A percentile compares a stretch with the other conserved stretches of the same genome.
Conservation (phyloP, 345 rosid genomes). For the Noccaea bulbosa region DNA sequence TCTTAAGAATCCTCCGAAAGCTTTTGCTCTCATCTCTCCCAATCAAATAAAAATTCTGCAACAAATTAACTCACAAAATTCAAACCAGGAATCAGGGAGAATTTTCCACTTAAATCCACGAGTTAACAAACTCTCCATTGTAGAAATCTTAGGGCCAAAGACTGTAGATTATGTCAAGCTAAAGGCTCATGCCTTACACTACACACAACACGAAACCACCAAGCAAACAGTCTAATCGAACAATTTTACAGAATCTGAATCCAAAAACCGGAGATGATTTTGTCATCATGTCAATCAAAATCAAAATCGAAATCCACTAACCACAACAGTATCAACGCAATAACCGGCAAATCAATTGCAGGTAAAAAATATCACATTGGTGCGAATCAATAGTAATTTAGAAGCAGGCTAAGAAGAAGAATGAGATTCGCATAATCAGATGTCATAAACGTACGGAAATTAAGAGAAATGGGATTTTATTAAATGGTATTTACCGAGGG, state of each 20-base stretch:
- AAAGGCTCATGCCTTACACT: constrained; percentile 33
- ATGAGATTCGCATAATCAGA: background rate
- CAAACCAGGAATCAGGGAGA: background rate
- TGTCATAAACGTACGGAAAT: background rate
- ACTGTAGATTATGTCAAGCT: constrained; percentile 32
- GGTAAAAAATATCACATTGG: constrained; percentile 10
- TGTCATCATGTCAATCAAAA: background rate
- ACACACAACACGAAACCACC: constrained; percentile 11
- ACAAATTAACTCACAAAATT: background rate
- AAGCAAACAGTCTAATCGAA: background rate
- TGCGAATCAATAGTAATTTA: background rate
- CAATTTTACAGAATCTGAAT: background rate
- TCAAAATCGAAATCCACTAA: constrained; percentile 13
- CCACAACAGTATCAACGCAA: constrained; percentile 11
- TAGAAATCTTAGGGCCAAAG: constrained; percentile 30
- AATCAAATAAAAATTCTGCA: constrained; percentile 79
- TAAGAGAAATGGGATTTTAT: background rate
- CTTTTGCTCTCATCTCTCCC: constrained; percentile 74
- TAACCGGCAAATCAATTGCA: background rate
- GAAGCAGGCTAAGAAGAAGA: background rate
- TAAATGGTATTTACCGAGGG: constrained; percentile 52
- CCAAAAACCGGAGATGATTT: background rate
- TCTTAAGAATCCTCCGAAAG: constrained; percentile 74
- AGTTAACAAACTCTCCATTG: background rate
- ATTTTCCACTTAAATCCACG: background rate